Base-by-base conservation (phyloP, 768 basidiomycete genomes). In the Boletus eberwhitei region DNA sequence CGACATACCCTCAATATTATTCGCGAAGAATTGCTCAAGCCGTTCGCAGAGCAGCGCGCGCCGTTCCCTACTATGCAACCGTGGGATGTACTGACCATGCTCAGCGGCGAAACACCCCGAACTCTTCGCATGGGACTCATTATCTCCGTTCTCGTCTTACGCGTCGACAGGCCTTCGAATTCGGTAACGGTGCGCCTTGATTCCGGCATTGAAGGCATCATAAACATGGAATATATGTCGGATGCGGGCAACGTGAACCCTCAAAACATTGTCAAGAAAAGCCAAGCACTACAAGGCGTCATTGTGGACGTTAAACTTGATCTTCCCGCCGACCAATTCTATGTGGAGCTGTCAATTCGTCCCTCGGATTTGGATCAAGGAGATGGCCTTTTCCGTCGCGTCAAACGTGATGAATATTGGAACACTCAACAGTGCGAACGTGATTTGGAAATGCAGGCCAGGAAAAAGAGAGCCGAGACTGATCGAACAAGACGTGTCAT, bases 21-120 rank as follows among this genome's bases (percentile, higher is more conserved):
- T 65, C 87, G 89, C 36, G 82, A 85, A 49, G 97, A 99, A 69
- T 74, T 98, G 12, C 74, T 92, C 48, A 73, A 75, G 19, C 93
- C 95, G 4, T 97, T 88, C 65, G 77, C 81, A 22, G 97, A 99
- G 66, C 74, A 78, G 55, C 83, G 97, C 46, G 68, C 72, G 0
- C 68, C 75, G 36, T 97, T 93, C 78, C 71, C 72, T 7, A 62
- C 78, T 16, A 88, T 93, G 7, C 71, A 71, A 12, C 75, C 84
- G 9, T 88, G 87, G 87, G 90, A 97, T 53, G 82, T 96, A 26
- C 74, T 98, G 62, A 93, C 90, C 2, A 98, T 97, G 95, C 83
- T 98, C 48, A 93, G 92, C 37, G 93, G 95, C 29, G 97, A 98
- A 76, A 94, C 94, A 6, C 70, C 74, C 38, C 75, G 81, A 39